Percentiles rank a stretch among this genome's conserved stretches.
phyloP scores from a whole-genome alignment of 371 early-diverging fungal genomes.

The Apophysomyces trapeziformis region DNA sequence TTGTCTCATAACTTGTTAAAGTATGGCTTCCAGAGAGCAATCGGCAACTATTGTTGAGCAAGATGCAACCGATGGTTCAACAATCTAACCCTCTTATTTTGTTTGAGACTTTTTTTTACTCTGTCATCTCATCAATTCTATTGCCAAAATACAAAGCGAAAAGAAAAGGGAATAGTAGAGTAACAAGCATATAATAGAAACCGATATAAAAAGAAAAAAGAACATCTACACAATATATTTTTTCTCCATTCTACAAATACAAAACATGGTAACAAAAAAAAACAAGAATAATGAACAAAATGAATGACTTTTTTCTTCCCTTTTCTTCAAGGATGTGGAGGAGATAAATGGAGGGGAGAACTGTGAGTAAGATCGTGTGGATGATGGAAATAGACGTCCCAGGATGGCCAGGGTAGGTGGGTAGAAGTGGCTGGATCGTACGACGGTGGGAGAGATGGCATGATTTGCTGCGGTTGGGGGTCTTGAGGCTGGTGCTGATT shows the following conservation, averaged over 20 bases:
- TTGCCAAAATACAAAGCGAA: background rate
- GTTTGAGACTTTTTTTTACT: too few relatives aligned
- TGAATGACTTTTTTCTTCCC: background rate
- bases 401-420: constrained; percentile 1
- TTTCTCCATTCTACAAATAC: constrained; percentile 2
- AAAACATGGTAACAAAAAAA: background rate
- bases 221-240: background rate
- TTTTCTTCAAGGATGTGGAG: background rate
- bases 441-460: background rate
- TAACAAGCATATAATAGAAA: background rate
- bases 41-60: too few relatives aligned
- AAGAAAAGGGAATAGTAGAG: background rate
- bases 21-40: too few relatives aligned
- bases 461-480: constrained; percentile 2
- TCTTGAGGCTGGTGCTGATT: too few relatives aligned
- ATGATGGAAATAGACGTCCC: constrained; percentile 3
- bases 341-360: background rate
- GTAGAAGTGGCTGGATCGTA: background rate
- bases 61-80: too few relatives aligned
- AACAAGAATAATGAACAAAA: background rate
- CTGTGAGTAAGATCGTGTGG: background rate
- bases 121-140: too few relatives aligned
- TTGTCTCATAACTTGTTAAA: too few relatives aligned
- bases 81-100: too few relatives aligned
- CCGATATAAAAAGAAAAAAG: background rate